Evolutionary conservation across 2,329 filamentous ascomycete genomes (phyloP).

Genomic region (Microcera coccophila): DNA sequence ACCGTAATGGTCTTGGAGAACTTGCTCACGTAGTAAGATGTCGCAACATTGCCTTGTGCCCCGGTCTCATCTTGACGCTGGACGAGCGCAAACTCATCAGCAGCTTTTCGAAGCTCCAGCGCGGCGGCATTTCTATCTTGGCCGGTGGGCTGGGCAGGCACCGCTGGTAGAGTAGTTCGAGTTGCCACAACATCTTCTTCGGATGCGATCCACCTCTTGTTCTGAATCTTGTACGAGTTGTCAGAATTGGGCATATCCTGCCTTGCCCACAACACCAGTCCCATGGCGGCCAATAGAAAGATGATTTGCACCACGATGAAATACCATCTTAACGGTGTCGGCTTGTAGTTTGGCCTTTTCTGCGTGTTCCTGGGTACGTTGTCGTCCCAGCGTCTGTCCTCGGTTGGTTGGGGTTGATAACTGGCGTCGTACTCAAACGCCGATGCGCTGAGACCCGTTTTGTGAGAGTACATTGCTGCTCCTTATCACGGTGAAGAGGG

Average conservation of each 20-base stretch:
- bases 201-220: slow-evolving; percentile 7
- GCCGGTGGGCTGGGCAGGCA: neutral
- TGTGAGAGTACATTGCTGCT: slow-evolving; percentile 18
- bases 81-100: neutral
- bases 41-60: neutral
- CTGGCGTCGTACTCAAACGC: slow-evolving; percentile 14
- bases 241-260: slow-evolving; percentile 24
- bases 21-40: slow-evolving; percentile 13
- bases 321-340: slow-evolving; percentile 26
- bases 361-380: slow-evolving; percentile 8
- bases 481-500: neutral
- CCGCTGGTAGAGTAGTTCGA: neutral
- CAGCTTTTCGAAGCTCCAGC: neutral
- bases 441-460: slow-evolving; percentile 13
- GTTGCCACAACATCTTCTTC: neutral
- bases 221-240: slow-evolving; percentile 16
- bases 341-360: slow-evolving; percentile 20
- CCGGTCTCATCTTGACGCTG: neutral
- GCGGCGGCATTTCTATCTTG: neutral
- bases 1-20: slow-evolving; percentile 15
- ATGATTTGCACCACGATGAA: slow-evolving; percentile 17
- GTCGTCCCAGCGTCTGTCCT: slow-evolving; percentile 21
- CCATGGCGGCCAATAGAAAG: slow-evolving; percentile 18
- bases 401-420: slow-evolving; percentile 23
- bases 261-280: slow-evolving; percentile 22